These are phyloP conservation scores for Apiotrichum veenhuisii DNA, from an alignment of 1,284 basidiomycete species.

Conservation along the genomic window DNA sequence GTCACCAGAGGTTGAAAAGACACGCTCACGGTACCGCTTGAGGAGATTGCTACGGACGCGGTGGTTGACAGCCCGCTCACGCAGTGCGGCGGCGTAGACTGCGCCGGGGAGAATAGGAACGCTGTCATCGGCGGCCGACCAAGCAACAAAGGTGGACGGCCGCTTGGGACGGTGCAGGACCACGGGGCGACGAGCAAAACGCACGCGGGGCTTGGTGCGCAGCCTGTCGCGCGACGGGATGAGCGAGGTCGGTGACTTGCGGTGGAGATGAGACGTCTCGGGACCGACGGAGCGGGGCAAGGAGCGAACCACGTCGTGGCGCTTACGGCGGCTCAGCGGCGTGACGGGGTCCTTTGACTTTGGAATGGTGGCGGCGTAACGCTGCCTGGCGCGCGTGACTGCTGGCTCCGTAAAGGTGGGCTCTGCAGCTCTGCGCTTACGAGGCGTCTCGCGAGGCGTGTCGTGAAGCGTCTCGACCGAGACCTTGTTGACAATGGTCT, in stretches of 20 bases:
- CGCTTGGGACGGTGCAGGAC: not conserved
- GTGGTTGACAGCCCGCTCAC: not conserved
- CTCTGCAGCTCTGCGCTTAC: not conserved
- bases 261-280: slow-evolving; percentile 4
- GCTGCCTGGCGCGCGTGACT: not conserved
- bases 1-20: not conserved
- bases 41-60: slow-evolving; percentile 1
- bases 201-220: not conserved
- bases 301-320: not conserved
- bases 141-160: not conserved
- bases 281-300: not conserved
- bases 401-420: not conserved
- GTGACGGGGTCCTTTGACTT: not conserved
- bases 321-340: not conserved
- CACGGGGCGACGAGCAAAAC: not conserved
- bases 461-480: not conserved
- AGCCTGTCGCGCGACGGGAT: not conserved
- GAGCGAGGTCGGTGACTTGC: slow-evolving; percentile 1
- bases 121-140: not conserved
- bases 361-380: not conserved
- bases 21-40: slow-evolving; percentile 4
- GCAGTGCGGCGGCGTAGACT: not conserved
- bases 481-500: not conserved
- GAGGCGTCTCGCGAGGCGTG: not conserved
- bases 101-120: not conserved